These are phyloP conservation scores for Stenogyne calaminthoides DNA, from an alignment of 305 asterid species.

Conservation along the genomic window DNA sequence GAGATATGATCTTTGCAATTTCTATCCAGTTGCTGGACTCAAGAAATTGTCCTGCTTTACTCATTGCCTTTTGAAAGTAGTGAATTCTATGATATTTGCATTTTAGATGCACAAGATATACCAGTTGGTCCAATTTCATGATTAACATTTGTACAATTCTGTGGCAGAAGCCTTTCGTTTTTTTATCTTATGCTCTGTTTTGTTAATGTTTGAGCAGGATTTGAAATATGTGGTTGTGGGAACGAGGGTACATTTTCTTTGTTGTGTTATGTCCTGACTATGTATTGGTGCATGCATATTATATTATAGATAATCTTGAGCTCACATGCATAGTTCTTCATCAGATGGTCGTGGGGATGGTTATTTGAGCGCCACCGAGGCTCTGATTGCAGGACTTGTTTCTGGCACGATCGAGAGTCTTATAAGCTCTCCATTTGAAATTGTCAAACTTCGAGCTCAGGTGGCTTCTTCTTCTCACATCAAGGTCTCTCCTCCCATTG, in stretches of 20 bases:
- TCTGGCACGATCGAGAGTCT: conserved; percentile 81
- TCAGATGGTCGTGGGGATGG: conserved; percentile 94
- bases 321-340: conserved; percentile 29
- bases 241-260: neutral
- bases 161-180: conserved; percentile 8
- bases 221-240: no score
- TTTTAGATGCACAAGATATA: neutral
- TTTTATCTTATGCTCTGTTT: neutral
- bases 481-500: conserved; percentile 37
- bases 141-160: neutral
- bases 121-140: neutral
- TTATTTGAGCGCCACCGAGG: conserved; percentile 69
- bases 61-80: conserved; percentile 1
- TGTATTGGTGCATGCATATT: conserved; percentile 13
- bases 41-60: neutral
- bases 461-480: conserved; percentile 81
- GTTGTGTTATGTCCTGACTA: conserved; percentile 3
- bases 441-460: conserved; percentile 82
- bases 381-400: conserved; percentile 81
- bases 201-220: neutral
- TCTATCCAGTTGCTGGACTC: neutral
- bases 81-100: neutral
- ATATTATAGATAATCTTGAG: conserved; percentile 16
- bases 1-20: neutral
- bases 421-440: conserved; percentile 88